Evolutionary conservation across 352 stramenopile genomes (phyloP), one percentile per base, ranked within the genome.

Genomic region (Globisporangium takayamanum): DNA sequence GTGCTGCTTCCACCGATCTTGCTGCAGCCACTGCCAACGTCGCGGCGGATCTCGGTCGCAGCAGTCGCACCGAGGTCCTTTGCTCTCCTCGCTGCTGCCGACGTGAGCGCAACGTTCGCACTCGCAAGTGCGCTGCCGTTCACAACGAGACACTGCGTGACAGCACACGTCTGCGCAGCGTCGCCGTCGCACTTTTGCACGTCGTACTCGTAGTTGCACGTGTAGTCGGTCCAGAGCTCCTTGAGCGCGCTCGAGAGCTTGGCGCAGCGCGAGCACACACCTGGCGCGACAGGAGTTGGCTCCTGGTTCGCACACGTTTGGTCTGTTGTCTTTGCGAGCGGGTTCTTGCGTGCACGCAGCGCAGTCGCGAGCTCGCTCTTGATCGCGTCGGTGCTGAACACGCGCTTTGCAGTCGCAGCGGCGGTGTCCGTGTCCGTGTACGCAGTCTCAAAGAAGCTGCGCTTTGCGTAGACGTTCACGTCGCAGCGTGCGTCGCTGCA

Each of bases 211-310:
- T 69, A 73, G 30, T 62, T 67, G 39, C 82, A 92, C 45, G 63
- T 76, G 63, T 88, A 92, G 61, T 88, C 70, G 15, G 68, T 73
- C 78, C 76, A 89, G 57, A 62, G 71, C 64, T 92, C 82, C 20
- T 70, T 64, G 25, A 92, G 47, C 30, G 62, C 54, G 0, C 67
- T 78, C n/a, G 59, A 59, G 60, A 84, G 73, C 59, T 74, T 69
- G n/a, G 69, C 82, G 63, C 76, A 89, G 15, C 76, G 64, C 25
- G 65, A 70, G 63, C 79, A 89, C 26, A 67, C 53, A 0, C 66
- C 62, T 3, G 41, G 5, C 2, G 47, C 45, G 1, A 84, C 66
- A 1, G 76, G 75, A 0, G 50, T 52, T 1, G 12, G 47, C 12
- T 65, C 68, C 28, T 80, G 68, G 33, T 65, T 62, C 57, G 74